phyloP scores from a whole-genome alignment of 805 yeast species.

The Hanseniaspora guilliermondii region DNA sequence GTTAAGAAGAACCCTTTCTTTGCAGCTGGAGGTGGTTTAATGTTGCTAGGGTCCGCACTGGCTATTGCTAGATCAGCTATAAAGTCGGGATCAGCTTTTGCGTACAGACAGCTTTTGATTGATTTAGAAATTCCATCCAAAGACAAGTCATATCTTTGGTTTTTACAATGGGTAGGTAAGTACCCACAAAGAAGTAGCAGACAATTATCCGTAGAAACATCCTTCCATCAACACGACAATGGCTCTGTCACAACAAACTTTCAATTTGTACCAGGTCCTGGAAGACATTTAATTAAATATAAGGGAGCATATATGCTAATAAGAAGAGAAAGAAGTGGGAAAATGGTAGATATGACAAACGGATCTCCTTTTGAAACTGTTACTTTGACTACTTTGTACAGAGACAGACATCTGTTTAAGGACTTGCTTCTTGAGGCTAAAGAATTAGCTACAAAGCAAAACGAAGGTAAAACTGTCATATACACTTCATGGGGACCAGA shows the following conservation, averaged over 20 bases:
- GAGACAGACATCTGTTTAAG: constrained; percentile 60
- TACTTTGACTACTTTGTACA: constrained; percentile 77
- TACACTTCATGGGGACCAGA: constrained; percentile 96
- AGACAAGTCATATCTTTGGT: constrained; percentile 91
- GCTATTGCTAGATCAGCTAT: constrained; percentile 66
- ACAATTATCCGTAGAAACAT: constrained; percentile 83
- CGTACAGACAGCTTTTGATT: constrained; percentile 73
- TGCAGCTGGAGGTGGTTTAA: constrained; percentile 96
- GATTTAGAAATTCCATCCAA: constrained; percentile 88
- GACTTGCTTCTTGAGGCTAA: constrained; percentile 76
- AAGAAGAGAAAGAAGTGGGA: constrained; percentile 79
- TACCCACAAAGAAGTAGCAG: constrained; percentile 63
- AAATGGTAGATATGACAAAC: constrained; percentile 73
- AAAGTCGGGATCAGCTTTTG: constrained; percentile 47
- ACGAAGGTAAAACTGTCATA: constrained; percentile 87
- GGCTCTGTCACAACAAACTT: constrained; percentile 82
- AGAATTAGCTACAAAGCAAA: constrained; percentile 59
- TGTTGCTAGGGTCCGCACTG: constrained; percentile 84
- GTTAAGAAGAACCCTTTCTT: constrained; percentile 78
- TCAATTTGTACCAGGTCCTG: constrained; percentile 93
- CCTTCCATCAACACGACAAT: constrained; percentile 75
- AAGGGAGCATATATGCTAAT: constrained; percentile 80
- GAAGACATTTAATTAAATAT: constrained; percentile 76
- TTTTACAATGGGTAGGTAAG: constrained; percentile 88
- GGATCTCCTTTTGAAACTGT: constrained; percentile 96